A percentile compares a stretch with the other conserved stretches of the same genome.
These are phyloP conservation scores for Vitis hybrid DNA, from an alignment of 177 flowering plant species.

Conservation along the genomic window DNA sequence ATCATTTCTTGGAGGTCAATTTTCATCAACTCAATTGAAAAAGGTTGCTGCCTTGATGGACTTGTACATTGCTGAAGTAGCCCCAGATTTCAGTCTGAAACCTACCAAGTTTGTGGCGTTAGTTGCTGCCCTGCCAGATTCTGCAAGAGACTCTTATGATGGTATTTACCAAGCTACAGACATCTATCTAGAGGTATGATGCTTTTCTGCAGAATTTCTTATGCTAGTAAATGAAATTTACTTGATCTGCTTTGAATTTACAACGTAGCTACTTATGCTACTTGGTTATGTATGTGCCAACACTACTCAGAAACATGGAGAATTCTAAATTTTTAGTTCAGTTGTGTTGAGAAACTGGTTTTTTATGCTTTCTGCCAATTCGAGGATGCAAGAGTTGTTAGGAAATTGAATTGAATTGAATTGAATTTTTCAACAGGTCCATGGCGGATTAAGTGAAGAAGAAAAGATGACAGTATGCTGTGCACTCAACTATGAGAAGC, in stretches of 20 bases:
- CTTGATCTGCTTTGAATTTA: neutral
- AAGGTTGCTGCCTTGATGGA: constrained; percentile 56
- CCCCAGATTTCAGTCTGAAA: constrained; percentile 65
- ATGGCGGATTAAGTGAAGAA: constrained; percentile 52
- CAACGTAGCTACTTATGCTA: neutral
- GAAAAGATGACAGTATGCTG: constrained; percentile 52
- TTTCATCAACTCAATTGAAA: constrained; percentile 9
- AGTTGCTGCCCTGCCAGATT: constrained; percentile 58
- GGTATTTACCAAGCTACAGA: constrained; percentile 62
- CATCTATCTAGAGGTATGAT: constrained; percentile 50
- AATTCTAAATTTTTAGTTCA: too few relatives aligned
- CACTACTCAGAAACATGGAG: neutral
- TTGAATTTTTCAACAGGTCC: constrained; percentile 42
- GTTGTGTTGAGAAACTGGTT: too few relatives aligned
- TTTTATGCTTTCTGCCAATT: too few relatives aligned
- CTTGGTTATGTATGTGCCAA: too few relatives aligned
- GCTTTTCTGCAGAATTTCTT: neutral
- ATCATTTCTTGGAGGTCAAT: constrained; percentile 16
- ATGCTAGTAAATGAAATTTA: neutral
- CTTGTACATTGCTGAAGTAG: constrained; percentile 65
- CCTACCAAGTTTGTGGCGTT: constrained; percentile 66
- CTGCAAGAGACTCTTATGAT: constrained; percentile 69
- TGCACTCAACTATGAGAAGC: constrained; percentile 62
- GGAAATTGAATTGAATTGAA: constrained; percentile 4
- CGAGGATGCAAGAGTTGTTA: too few relatives aligned